These are phyloP conservation scores for Artemisia argyi DNA, from an alignment of 129 eudicot genomes.

Conservation along the genomic window DNA sequence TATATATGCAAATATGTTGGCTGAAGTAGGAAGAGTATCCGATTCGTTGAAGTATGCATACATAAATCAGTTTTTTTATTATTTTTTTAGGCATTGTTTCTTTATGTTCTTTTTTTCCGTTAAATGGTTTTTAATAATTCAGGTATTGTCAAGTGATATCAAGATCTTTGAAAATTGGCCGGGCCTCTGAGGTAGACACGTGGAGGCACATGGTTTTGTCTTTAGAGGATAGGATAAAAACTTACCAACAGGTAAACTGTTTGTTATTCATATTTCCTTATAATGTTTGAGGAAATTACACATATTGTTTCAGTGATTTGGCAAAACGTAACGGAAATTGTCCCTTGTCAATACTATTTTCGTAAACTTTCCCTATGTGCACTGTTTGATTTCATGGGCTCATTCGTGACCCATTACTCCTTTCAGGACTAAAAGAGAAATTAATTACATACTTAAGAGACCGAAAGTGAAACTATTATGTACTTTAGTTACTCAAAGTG, in stretches of 20 bases:
- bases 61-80: background rate
- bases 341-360: no score
- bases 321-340: no score
- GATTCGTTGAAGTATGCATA: slow-evolving; percentile 78
- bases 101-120: background rate
- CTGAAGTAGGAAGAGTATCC: slow-evolving; percentile 89
- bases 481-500: no score
- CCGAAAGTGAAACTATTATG: no score
- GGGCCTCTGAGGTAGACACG: slow-evolving; percentile 72
- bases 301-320: background rate
- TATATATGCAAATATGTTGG: slow-evolving; percentile 93
- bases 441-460: no score
- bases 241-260: slow-evolving; percentile 78
- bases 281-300: background rate
- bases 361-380: no score
- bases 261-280: background rate
- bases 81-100: background rate
- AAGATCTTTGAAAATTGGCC: slow-evolving; percentile 82
- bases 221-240: slow-evolving; percentile 85
- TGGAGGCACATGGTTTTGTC: slow-evolving; percentile 68
- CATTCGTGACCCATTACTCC: no score
- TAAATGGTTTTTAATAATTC: slow-evolving; percentile 23
- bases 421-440: no score
- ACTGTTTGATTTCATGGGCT: no score
- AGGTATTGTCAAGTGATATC: slow-evolving; percentile 90